A percentile compares a stretch with the other conserved stretches of the same genome.
These are phyloP conservation scores for Colletotrichum sp. DNA, from an alignment of 2,329 filamentous ascomycete species.

Conservation along the genomic window DNA sequence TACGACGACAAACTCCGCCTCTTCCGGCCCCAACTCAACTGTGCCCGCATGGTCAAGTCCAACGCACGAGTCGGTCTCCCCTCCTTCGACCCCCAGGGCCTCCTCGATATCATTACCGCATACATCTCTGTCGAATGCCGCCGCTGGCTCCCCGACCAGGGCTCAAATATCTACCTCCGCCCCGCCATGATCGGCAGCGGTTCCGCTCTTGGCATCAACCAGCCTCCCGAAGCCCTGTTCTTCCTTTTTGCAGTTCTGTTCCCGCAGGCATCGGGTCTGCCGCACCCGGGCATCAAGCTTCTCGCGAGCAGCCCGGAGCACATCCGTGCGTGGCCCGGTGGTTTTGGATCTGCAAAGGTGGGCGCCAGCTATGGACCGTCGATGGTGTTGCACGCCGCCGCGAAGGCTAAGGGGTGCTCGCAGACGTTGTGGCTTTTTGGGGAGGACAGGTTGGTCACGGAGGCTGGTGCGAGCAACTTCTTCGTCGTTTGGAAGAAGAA, in stretches of 20 bases:
- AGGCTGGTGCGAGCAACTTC: conserved; percentile 68
- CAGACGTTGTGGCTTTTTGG: conserved; percentile 71
- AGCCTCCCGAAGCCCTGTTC: conserved; percentile 69
- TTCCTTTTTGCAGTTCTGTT: conserved; percentile 57
- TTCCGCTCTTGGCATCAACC: conserved; percentile 64
- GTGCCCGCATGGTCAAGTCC: conserved; percentile 55
- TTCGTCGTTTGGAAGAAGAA: conserved; percentile 59
- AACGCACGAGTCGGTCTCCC: conserved; percentile 67
- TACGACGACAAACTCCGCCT: conserved; percentile 68
- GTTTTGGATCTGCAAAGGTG: conserved; percentile 67
- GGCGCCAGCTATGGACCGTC: conserved; percentile 69
- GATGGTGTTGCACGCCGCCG: conserved; percentile 60
- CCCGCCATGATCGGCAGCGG: conserved; percentile 70
- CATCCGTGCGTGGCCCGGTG: conserved; percentile 49
- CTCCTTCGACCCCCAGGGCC: conserved; percentile 63
- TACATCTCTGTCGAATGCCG: conserved; percentile 59
- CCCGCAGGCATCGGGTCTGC: conserved; percentile 21
- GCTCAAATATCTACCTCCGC: conserved; percentile 67
- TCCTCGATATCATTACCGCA: conserved; percentile 68
- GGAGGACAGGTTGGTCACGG: conserved; percentile 59
- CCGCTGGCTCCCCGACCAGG: conserved; percentile 67
- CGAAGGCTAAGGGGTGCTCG: conserved; percentile 56
- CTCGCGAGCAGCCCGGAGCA: conserved; percentile 9
- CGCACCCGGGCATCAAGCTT: background rate
- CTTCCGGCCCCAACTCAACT: conserved; percentile 70